Evolutionary conservation across 352 stramenopile species (phyloP).

Genomic region (Phytophthora kernoviae): DNA sequence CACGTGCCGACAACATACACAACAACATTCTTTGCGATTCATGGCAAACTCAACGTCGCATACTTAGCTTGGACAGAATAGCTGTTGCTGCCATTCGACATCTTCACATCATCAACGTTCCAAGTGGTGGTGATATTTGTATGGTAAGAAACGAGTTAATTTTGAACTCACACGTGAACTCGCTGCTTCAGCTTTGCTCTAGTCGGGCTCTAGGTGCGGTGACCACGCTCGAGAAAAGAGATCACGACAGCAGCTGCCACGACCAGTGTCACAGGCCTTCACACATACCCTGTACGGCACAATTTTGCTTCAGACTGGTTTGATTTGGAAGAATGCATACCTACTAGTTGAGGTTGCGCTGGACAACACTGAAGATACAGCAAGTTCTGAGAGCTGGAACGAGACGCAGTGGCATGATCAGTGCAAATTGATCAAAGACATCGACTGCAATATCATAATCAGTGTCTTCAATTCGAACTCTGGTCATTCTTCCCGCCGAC

Average conservation of each 20-base stretch:
- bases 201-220: conserved; percentile 1
- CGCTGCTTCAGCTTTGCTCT: conserved; percentile 22
- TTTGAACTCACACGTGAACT: conserved; percentile 44
- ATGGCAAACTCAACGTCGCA: conserved; percentile 1
- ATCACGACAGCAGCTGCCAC: conserved; percentile 22
- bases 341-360: conserved; percentile 46
- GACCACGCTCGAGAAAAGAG: conserved; percentile 32
- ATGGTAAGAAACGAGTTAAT: conserved; percentile 37
- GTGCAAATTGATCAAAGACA: conserved; percentile 21
- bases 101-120: conserved; percentile 49
- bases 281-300: conserved; percentile 4
- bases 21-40: conserved; percentile 20
- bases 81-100: conserved; percentile 37
- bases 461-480: conserved; percentile 54
- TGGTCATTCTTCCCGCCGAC: conserved; percentile 24
- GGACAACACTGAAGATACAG: conserved; percentile 6
- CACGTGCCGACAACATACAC: conserved; percentile 38
- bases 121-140: conserved; percentile 12
- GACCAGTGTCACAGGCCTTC: conserved; percentile 20
- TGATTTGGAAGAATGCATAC: conserved; percentile 63
- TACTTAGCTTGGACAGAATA: conserved; percentile 44
- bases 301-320: conserved; percentile 51
- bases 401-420: conserved; percentile 6
- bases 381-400: not conserved
- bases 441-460: conserved; percentile 32